These are phyloP conservation scores for Aspergillus mulundensis DNA, from an alignment of 495 filamentous ascomycete genomes.

Conservation along the genomic window DNA sequence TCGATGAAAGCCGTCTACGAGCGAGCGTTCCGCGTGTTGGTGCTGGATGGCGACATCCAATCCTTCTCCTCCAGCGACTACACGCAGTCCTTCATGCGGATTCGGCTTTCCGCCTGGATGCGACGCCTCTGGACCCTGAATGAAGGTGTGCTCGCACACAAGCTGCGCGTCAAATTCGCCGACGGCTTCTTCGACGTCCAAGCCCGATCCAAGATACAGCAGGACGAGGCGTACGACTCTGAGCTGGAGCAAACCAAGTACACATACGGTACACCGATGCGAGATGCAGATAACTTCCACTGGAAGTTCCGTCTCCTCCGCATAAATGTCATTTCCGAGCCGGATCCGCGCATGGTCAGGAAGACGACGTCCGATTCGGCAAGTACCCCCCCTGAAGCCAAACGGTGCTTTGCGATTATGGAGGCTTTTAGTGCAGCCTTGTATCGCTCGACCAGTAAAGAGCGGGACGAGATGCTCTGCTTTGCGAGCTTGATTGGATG, in stretches of 20 bases:
- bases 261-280: background rate
- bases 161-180: background rate
- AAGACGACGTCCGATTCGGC: background rate
- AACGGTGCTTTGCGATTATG: conserved; percentile 6
- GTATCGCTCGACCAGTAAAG: conserved; percentile 6
- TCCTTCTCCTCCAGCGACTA: background rate
- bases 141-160: background rate
- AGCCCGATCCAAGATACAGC: background rate
- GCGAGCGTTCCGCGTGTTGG: background rate
- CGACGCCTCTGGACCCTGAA: conserved; percentile 6
- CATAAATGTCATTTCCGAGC: conserved; percentile 1
- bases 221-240: background rate
- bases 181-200: conserved; percentile 6
- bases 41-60: background rate
- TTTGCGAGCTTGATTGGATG: conserved; percentile 8
- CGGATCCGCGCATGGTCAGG: conserved; percentile 1
- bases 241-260: background rate
- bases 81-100: conserved; percentile 4
- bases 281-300: conserved; percentile 6
- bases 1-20: conserved; percentile 7
- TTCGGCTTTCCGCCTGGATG: conserved; percentile 5
- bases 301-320: conserved; percentile 4
- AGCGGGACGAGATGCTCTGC: conserved; percentile 6
- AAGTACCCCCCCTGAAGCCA: background rate
- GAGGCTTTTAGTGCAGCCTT: conserved; percentile 5